Evolutionary conservation across 352 stramenopile genomes (phyloP).

Genomic region (Phytophthora sansomeana): DNA sequence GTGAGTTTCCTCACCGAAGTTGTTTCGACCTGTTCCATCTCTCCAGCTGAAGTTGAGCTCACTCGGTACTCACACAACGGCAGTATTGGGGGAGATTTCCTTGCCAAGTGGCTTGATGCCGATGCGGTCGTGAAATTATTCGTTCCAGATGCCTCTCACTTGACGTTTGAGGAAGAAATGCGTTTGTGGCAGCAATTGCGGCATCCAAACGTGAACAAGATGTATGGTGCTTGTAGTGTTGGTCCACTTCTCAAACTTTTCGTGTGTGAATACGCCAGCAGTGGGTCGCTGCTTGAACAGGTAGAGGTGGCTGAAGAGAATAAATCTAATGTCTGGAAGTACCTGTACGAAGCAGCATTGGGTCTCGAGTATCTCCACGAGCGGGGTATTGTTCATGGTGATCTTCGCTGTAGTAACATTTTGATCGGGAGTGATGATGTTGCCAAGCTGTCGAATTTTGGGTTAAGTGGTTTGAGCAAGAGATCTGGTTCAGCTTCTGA

Average conservation of each 20-base stretch:
- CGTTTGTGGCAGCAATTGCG: slow-evolving; percentile 19
- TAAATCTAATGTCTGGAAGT: slow-evolving; percentile 4
- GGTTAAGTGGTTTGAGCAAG: slow-evolving; percentile 12
- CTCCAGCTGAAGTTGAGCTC: slow-evolving; percentile 17
- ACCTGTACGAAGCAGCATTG: slow-evolving; percentile 15
- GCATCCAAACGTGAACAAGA: slow-evolving; percentile 35
- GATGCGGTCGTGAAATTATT: slow-evolving; percentile 22
- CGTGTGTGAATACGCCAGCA: slow-evolving; percentile 19
- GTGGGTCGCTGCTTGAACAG: slow-evolving; percentile 9
- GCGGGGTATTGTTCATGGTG: slow-evolving; percentile 18
- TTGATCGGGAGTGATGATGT: slow-evolving; percentile 28
- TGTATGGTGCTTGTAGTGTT: slow-evolving; percentile 21
- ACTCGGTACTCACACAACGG: neutral
- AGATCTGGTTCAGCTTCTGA: neutral
- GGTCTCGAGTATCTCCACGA: slow-evolving; percentile 23
- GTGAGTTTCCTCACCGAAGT: neutral
- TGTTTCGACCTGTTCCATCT: neutral
- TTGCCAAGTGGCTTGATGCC: slow-evolving; percentile 24
- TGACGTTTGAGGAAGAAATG: slow-evolving; percentile 10
- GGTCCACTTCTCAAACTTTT: slow-evolving; percentile 15
- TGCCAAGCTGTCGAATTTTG: slow-evolving; percentile 44
- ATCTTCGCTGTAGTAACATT: slow-evolving; percentile 43
- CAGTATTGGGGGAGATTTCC: slow-evolving; percentile 17
- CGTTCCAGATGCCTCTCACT: neutral
- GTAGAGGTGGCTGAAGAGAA: neutral